These are phyloP conservation scores for Phytophthora constricta DNA, from an alignment of 352 stramenopile species.

Conservation along the genomic window DNA sequence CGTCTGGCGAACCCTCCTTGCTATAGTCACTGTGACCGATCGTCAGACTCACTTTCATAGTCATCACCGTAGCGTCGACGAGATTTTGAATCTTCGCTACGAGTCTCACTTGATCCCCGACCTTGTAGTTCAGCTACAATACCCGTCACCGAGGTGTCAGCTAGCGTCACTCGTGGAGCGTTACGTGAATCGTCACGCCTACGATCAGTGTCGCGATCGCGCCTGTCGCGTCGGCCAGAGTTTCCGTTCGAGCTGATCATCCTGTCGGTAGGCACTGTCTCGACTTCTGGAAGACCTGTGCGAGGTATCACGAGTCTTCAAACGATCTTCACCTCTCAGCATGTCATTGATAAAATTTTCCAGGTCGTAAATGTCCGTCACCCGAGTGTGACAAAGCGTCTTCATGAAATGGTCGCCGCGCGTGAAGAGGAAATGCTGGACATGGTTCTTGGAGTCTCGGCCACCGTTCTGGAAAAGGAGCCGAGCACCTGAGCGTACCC, in stretches of 20 bases:
- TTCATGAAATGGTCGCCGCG: not conserved
- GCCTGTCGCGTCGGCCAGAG: not conserved
- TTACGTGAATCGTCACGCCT: not conserved
- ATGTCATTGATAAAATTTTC: not conserved
- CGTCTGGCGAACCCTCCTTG: not conserved
- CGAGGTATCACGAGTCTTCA: not conserved
- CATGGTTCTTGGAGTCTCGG: not conserved
- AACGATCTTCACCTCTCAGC: not conserved
- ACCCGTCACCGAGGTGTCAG: not conserved
- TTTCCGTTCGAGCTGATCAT: not conserved
- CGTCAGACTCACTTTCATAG: not conserved
- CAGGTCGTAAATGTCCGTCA: not conserved
- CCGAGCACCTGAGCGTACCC: not conserved
- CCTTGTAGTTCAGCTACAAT: not conserved
- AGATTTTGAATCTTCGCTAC: not conserved
- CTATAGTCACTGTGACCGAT: not conserved
- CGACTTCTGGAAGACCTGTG: not conserved
- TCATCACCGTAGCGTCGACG: not conserved
- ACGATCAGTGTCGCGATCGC: not conserved
- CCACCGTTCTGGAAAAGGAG: not conserved
- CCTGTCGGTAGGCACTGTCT: not conserved
- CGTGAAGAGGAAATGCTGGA: not conserved
- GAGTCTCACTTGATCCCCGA: not conserved
- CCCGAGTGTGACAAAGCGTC: not conserved
- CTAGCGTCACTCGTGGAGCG: not conserved